These are phyloP conservation scores for Heritiera fomes DNA, from an alignment of 345 rosid species.

Conservation along the genomic window DNA sequence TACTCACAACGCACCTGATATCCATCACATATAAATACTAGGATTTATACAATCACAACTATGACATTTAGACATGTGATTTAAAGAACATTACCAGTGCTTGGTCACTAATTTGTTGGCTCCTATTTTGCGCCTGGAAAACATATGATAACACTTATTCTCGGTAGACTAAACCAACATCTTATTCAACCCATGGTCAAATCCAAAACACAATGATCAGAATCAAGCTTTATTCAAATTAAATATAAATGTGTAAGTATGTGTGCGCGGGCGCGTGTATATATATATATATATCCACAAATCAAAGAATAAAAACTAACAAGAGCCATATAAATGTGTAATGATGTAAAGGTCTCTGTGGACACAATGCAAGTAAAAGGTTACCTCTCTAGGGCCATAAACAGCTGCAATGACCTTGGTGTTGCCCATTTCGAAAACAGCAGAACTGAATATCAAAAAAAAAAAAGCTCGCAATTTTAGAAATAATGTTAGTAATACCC, in stretches of 20 bases:
- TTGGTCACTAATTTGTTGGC: constrained; percentile 65
- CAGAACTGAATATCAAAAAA: constrained; percentile 51
- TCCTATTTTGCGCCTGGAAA: constrained; percentile 71
- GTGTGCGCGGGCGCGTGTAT: no score
- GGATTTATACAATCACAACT: not conserved
- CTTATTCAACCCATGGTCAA: not conserved
- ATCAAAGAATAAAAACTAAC: not conserved
- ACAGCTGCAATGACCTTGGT: constrained; percentile 97
- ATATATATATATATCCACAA: no score
- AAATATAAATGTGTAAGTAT: not conserved
- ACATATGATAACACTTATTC: not conserved
- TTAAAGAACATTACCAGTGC: constrained; percentile 53
- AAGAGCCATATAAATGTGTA: not conserved
- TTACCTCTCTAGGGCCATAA: constrained; percentile 94
- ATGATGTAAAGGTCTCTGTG: not conserved
- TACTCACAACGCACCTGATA: constrained; percentile 84
- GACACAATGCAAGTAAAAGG: not conserved
- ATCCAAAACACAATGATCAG: no score
- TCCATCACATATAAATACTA: not conserved
- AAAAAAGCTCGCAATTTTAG: not conserved
- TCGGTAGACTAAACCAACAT: not conserved
- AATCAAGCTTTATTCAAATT: not conserved
- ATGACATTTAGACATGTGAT: not conserved
- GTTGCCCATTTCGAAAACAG: constrained; percentile 93
- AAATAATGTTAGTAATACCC: not conserved